These are phyloP conservation scores for Fraxinus baroniana DNA, from an alignment of 305 asterid genomes.

Conservation along the genomic window DNA sequence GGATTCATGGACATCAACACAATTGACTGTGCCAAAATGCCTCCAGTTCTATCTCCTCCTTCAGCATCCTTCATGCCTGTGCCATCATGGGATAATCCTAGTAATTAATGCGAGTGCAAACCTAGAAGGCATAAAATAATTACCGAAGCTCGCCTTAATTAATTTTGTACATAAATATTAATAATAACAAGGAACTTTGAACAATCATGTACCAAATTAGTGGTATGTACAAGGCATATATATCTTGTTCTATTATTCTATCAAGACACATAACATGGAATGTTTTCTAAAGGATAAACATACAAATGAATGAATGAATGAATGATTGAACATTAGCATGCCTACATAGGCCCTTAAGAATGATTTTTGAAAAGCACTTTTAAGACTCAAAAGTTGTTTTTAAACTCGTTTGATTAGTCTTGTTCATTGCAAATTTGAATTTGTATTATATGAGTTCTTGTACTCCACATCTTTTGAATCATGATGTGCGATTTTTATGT, in stretches of 20 bases:
- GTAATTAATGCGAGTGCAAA: neutral
- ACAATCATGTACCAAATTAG: neutral
- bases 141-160: neutral
- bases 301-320: constrained; percentile 19
- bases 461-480: no score
- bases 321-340: neutral
- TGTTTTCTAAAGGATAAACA: constrained; percentile 20
- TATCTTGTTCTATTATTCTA: neutral
- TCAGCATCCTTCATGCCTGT: constrained; percentile 49
- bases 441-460: no score
- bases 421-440: no score
- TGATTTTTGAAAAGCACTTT: neutral
- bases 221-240: neutral
- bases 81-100: constrained; percentile 52
- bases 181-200: neutral
- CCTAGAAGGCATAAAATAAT: neutral
- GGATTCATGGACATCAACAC: constrained; percentile 59
- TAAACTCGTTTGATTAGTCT: neutral
- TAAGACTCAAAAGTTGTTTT: neutral
- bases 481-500: no score
- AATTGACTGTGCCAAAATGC: constrained; percentile 36
- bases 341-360: neutral
- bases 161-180: neutral
- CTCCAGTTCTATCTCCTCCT: constrained; percentile 29
- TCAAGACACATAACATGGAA: constrained; percentile 25